Evolutionary conservation across 805 yeast genomes (phyloP), one percentile per base, ranked within the genome.

Genomic region (Sugiyamaella chiloensis): DNA sequence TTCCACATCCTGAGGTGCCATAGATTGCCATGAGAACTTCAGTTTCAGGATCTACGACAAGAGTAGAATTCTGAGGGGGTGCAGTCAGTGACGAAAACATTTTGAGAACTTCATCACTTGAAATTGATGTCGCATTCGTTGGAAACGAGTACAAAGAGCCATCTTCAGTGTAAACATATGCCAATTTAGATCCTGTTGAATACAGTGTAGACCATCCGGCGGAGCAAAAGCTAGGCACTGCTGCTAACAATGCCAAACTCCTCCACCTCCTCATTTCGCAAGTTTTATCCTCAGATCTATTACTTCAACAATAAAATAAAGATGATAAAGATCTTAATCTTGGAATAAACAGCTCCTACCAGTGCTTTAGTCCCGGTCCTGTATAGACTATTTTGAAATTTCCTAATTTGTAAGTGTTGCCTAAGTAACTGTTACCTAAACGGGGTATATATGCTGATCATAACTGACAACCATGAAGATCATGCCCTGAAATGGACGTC

Each of bases 21-120:
- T 60, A 58, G 27, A 63, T 50, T 3, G 63, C 64, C 17, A 52
- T 40, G 11, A 62, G 43, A 4, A 44, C 47, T 24, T 48, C 56
- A 30, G 55, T 55, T 9, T 26, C 23, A 16, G 36, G 34, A 30
- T 57, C 66, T 7, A 61, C 43, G 1, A 59, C 62, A 3, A 66
- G 51, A 14, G 60, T 42, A n/a, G 65, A 30, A 44, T 59, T 57
- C 8, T 52, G 39, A 1, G 62, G 56, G 8, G 69, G 67, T 2
- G 57, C n/a, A 3, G 65, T 35, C 14, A 65, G 50, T 30, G 35
- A 36, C n/a, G 24, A 14, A 16, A 64, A 39, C 21, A 16, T 34
- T 3, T 19, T 21, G 4, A 34, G 21, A 19, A 34, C 14, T 5
- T 34, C 20, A 6, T 6, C 19, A 21, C 37, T 34, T 16, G 37